Conservation (phyloP, 2,329 filamentous ascomycete species). For the Paraconiothyrium brasiliense region DNA sequence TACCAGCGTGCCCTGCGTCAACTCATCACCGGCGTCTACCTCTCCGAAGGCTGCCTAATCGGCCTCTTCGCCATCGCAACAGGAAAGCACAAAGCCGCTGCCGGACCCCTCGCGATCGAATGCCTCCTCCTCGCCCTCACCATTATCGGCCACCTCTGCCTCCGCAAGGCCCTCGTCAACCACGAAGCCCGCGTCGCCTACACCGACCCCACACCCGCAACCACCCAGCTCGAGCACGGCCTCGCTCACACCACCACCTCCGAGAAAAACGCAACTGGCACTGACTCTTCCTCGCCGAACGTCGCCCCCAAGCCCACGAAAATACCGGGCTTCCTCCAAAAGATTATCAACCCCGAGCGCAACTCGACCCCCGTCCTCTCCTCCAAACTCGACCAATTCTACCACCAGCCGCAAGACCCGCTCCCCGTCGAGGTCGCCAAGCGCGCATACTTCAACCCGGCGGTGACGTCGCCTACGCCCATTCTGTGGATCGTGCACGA, state of each 20-base stretch:
- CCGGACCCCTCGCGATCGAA: conserved; percentile 55
- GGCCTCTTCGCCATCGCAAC: conserved; percentile 57
- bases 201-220: conserved; percentile 31
- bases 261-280: conserved; percentile 27
- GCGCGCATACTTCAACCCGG: conserved; percentile 56
- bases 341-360: conserved; percentile 46
- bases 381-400: conserved; percentile 43
- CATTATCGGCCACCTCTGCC: conserved; percentile 52
- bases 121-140: conserved; percentile 52
- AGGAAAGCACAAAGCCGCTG: conserved; percentile 44
- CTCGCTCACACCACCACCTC: conserved; percentile 27
- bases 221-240: conserved; percentile 35
- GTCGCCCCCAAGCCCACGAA: conserved; percentile 28
- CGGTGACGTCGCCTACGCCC: conserved; percentile 54
- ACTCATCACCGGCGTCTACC: conserved; percentile 58
- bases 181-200: conserved; percentile 45
- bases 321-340: conserved; percentile 43
- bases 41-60: conserved; percentile 59
- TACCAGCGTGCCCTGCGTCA: conserved; percentile 59
- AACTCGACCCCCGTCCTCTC: conserved; percentile 42
- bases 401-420: conserved; percentile 42
- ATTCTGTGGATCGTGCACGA: conserved; percentile 59
- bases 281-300: conserved; percentile 26
- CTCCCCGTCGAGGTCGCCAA: conserved; percentile 48
- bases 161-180: conserved; percentile 44